Percentiles rank a stretch among this genome's conserved stretches.
phyloP scores from a whole-genome alignment of 2,329 filamentous ascomycete species.

The Cryphonectria parasitica region DNA sequence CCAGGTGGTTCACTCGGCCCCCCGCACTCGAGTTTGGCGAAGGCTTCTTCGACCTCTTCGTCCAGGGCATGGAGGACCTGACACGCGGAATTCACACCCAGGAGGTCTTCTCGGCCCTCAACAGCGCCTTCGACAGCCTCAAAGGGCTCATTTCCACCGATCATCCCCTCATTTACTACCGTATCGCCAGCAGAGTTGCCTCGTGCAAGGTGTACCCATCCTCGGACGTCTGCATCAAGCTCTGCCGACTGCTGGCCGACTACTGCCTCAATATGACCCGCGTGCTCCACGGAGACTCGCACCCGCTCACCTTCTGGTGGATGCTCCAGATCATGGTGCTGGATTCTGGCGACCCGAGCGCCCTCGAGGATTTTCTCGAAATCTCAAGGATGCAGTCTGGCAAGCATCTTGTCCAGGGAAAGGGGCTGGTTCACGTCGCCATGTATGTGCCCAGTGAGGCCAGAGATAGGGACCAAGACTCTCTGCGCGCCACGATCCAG shows the following conservation, averaged over 20 bases:
- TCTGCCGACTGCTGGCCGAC: conserved; percentile 18
- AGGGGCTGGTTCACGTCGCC: background rate
- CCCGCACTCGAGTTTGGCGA: conserved; percentile 9
- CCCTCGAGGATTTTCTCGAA: conserved; percentile 5
- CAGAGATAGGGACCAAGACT: conserved; percentile 9
- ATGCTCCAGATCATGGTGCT: conserved; percentile 1
- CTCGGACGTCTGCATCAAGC: conserved; percentile 1
- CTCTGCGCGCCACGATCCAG: background rate
- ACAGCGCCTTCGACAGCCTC: conserved; percentile 16
- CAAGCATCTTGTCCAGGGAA: background rate
- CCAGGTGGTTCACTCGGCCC: conserved; percentile 4
- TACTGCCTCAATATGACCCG: background rate
- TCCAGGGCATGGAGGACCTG: conserved; percentile 15
- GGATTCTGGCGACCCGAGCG: background rate
- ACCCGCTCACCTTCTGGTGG: conserved; percentile 13
- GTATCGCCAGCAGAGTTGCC: background rate
- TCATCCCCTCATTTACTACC: conserved; percentile 13
- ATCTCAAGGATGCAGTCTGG: conserved; percentile 1
- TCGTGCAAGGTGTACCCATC: conserved; percentile 12
- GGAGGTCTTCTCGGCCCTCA: conserved; percentile 12
- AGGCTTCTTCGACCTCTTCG: conserved; percentile 12
- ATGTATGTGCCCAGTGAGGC: conserved; percentile 14
- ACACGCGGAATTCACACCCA: background rate
- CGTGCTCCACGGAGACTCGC: conserved; percentile 6
- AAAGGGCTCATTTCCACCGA: conserved; percentile 1